Base-by-base conservation (phyloP, 164 flowering plant genomes). In the Pachysandra terminalis region DNA sequence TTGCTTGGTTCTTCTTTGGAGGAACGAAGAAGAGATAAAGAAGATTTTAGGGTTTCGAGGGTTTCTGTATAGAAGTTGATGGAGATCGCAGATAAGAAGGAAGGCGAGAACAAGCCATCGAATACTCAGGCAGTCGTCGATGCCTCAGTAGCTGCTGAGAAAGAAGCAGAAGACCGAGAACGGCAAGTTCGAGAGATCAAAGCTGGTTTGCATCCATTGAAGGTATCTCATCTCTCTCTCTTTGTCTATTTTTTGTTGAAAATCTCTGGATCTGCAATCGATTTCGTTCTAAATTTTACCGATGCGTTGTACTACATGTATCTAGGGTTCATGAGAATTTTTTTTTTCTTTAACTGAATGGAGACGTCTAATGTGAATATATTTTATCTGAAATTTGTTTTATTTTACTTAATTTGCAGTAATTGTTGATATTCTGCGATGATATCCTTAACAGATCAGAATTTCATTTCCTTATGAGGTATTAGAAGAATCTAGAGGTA, bases 171-270 rank as follows among this genome's bases (percentile, higher is more conserved):
- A 65, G 95, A 79, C 19, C 76, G 80, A 19, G 89, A 87, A 66
- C 83, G 94, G 45, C 82, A 79, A 6, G 75, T 82, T 61, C 90
- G 86, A 66, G 96, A 94, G 19, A 84, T 84, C 79, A 94, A 86
- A 79, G 86, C 93, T 54, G 94, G 95, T 41, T 77, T 94, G n/a
- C 98, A 94, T 77, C 97, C 97, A 21, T 82, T 91, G 59, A 86
- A 81, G 91, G 97, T 59, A 49, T 59, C 27, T 28, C 35, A 56
- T 66, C 62, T 69, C 64, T 56, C 24, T 27, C 45, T 35, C 58
- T 58, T 5, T 21, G 10, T 48, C n/a, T 23, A 15, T 41, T 28
- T 27, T 13, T 60, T 54, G 6, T 8, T 57, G 23, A 52, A 22
- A 10, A 52, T 32, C 48, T n/a, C 63, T 32, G 17, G 15, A 21